Evolutionary conservation across 345 rosid species (phyloP), one percentile per base, ranked within the genome.

Genomic region (Citrus cavaleriei): DNA sequence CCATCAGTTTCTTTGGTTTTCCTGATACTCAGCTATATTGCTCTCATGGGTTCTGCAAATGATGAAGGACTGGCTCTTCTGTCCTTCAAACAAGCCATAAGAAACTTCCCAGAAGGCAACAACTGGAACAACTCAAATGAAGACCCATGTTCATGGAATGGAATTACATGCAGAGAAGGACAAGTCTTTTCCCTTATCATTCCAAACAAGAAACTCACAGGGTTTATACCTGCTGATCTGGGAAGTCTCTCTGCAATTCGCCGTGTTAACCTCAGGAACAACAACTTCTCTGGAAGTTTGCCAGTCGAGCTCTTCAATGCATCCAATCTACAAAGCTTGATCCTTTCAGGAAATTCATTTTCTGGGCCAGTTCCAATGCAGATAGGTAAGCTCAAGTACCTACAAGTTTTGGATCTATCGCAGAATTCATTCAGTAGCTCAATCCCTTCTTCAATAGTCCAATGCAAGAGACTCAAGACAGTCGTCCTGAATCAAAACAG

Each of bases 131-230:
- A 81, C 24, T 87, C 94, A 16, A 84, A 91, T 40, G 73, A 83
- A 62, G 88, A 80, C 80, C 96, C 98, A 38, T 95, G 99, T 75
- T 78, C 70, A 0, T 95, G 99, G 99, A 78, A 40, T 77, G 95
- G 98, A 32, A 81, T 95, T 81, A 54, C 80, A 46, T 93, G 99
- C 86, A 80, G n/a, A 51, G 74, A 86, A 46, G 49, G 69, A 34
- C 86, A 79, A 72, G 94, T 92, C 51, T 46, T 82, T 19, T 88
- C 91, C 35, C 85, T 95, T 68, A 77, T 66, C 77, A 86, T 95
- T 80, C 86, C 93, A 8, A 84, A 81, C 72, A 81, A 81, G 80
- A 77, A 81, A 1, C 95, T 95, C 59, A 68, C 82, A 7, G 99
- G 98, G 72, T 34, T 70, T 38, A 88, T 95, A 73, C 86, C 92